Evolutionary conservation across 805 yeast species (phyloP), one percentile per base, ranked within the genome.

Genomic region (Yarrowia divulgata): DNA sequence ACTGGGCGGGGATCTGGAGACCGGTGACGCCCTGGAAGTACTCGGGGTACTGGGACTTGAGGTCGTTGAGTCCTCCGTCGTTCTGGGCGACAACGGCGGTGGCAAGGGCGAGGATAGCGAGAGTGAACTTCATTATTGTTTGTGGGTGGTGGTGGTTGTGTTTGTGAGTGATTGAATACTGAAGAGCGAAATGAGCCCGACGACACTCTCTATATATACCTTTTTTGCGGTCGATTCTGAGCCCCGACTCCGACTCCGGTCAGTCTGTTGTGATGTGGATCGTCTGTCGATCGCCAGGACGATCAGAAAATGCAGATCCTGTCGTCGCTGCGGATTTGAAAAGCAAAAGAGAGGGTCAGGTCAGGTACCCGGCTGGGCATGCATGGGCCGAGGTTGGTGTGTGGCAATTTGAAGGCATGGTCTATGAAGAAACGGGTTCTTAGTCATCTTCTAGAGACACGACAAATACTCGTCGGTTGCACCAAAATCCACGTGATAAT

Each of bases 11-110:
- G 32, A 55, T 16, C 10, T 55, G 46, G 46, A 55, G 34, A 23
- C 46, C 46, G 23, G 62, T 55, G 37, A 55, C 62, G 13, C 62
- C 62, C 45, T 39, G 35, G 34, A 55, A 55, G 62, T 55, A 55
- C 62, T 55, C 46, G 35, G 62, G 62, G 62, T 16, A 55, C 62
- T 55, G 62, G 62, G 34, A 13, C 62, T 55, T 55, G 62, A 55
- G 62, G 46, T 55, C 46, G 14, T 19, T 16, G 45, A 55, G 62
- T 3, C 62, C 62, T 55, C 62, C 62, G 46, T 55, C 62, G 34
- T 55, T 19, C 40, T 35, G 58, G 16, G 58, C 58, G 14, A 52
- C 46, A 19, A 16, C 62, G 13, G 37, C 62, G 19, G 62, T 16
- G 46, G 46, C 62, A 13, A 54, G 9, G 7, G 62, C 62, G 23